Evolutionary conservation across 768 basidiomycete species (phyloP).

Genomic region (Termitomyces eurrhizus): DNA sequence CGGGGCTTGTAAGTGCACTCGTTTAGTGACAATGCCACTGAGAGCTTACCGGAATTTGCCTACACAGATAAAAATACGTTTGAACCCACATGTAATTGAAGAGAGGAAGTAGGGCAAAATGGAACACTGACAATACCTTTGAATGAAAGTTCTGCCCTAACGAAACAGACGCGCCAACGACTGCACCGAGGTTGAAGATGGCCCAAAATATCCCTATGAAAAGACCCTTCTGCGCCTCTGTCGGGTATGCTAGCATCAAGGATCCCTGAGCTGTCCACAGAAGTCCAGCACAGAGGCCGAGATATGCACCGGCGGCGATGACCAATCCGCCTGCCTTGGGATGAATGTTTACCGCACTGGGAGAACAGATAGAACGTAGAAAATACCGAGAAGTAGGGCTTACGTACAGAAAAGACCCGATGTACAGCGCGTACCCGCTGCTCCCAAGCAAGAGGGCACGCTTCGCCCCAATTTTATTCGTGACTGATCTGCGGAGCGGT

Average conservation of each 20-base stretch:
- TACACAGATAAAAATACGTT: constrained; percentile 13
- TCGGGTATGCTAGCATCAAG: constrained; percentile 81
- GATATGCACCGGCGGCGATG: constrained; percentile 65
- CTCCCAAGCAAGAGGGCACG: constrained; percentile 73
- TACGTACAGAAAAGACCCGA: constrained; percentile 67
- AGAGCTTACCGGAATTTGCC: constrained; percentile 37
- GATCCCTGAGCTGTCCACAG: constrained; percentile 87
- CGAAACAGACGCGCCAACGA: constrained; percentile 74
- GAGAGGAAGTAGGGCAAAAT: constrained; percentile 14
- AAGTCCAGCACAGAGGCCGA: constrained; percentile 67
- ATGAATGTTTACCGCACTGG: constrained; percentile 69
- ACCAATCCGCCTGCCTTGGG: constrained; percentile 57
- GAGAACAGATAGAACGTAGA: neutral
- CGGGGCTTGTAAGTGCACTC: neutral
- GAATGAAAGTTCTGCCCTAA: constrained; percentile 69
- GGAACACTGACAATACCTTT: constrained; percentile 33
- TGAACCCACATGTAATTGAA: neutral
- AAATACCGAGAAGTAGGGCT: neutral
- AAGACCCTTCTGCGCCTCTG: constrained; percentile 70
- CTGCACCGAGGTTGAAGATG: constrained; percentile 79
- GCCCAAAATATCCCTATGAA: constrained; percentile 82
- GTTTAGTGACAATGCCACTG: neutral
- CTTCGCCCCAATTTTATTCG: constrained; percentile 77
- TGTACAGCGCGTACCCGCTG: constrained; percentile 72
- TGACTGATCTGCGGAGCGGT: constrained; percentile 51